phyloP scores from a whole-genome alignment of 2,329 filamentous ascomycete species.

The Hypomyces perniciosus region DNA sequence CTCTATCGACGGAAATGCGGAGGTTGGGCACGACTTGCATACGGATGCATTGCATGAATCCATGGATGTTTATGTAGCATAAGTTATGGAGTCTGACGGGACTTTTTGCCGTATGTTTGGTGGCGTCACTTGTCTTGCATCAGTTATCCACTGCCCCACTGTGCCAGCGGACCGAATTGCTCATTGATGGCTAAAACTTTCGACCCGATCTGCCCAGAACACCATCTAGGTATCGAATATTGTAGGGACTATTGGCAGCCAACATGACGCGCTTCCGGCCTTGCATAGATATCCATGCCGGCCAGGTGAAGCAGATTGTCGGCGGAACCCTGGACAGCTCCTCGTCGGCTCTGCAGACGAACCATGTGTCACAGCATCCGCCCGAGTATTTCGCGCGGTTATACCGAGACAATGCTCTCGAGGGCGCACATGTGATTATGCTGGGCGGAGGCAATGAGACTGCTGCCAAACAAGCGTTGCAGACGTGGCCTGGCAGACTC shows the following conservation, averaged over 20 bases:
- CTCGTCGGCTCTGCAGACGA: slow-evolving; percentile 69
- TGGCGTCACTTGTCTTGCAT: slow-evolving; percentile 8
- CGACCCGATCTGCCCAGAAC: neutral
- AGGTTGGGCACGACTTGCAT: neutral
- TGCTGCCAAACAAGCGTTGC: slow-evolving; percentile 70
- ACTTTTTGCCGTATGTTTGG: neutral
- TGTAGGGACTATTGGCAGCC: neutral
- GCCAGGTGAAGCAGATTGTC: slow-evolving; percentile 96
- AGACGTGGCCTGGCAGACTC: slow-evolving; percentile 70
- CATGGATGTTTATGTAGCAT: neutral
- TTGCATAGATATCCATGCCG: slow-evolving; percentile 96
- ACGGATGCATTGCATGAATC: neutral
- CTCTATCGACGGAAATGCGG: neutral
- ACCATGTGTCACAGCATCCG: slow-evolving; percentile 82
- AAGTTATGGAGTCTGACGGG: too few species aligned
- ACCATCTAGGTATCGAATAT: neutral
- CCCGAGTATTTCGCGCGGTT: slow-evolving; percentile 74
- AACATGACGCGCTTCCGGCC: slow-evolving; percentile 89
- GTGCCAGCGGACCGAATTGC: neutral
- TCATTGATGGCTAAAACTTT: slow-evolving; percentile 4
- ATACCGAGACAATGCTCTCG: slow-evolving; percentile 68
- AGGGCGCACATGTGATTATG: slow-evolving; percentile 93
- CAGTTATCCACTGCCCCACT: slow-evolving; percentile 7
- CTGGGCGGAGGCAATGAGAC: slow-evolving; percentile 81
- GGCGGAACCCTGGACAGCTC: slow-evolving; percentile 78